Percentiles rank a stretch among this genome's conserved stretches.
Conservation (phyloP, 1,284 basidiomycete genomes). For the Pyrrhoderma lamaoense region DNA sequence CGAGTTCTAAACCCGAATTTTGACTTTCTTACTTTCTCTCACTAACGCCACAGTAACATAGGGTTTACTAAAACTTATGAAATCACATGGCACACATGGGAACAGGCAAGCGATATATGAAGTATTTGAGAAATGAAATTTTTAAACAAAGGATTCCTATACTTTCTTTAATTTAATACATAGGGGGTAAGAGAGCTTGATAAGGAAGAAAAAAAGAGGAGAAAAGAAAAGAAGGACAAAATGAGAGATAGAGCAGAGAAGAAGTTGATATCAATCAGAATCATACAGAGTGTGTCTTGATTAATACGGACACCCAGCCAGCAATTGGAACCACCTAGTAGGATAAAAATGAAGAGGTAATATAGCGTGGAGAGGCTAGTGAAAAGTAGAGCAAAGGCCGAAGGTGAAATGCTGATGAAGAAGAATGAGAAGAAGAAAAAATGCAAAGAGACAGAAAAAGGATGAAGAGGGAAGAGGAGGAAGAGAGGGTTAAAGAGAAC, state of each 20-base stretch:
- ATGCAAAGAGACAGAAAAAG: neutral
- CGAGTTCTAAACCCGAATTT: too few species aligned
- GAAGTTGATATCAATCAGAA: too few species aligned
- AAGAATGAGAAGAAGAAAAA: neutral
- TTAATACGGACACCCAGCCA: too few species aligned
- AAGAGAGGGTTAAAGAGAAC: conserved; percentile 6
- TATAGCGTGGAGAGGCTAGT: too few species aligned
- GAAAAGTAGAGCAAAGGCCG: too few species aligned
- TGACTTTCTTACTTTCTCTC: too few species aligned
- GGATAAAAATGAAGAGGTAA: too few species aligned
- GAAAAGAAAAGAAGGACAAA: neutral
- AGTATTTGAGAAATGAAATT: neutral
- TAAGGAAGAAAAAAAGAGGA: neutral
- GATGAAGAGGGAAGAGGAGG: neutral
- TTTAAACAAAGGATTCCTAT: neutral
- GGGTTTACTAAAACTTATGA: too few species aligned
- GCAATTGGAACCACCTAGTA: too few species aligned
- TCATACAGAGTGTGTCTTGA: too few species aligned
- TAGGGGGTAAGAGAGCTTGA: neutral
- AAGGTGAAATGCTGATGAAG: too few species aligned
- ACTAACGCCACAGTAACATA: too few species aligned
- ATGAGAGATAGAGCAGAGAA: neutral
- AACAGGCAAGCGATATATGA: neutral
- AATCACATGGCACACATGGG: neutral
- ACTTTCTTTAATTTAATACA: conserved; percentile 13